A percentile compares a stretch with the other conserved stretches of the same genome.
phyloP scores from a whole-genome alignment of 257 asterid genomes.

The Linaria vulgaris region DNA sequence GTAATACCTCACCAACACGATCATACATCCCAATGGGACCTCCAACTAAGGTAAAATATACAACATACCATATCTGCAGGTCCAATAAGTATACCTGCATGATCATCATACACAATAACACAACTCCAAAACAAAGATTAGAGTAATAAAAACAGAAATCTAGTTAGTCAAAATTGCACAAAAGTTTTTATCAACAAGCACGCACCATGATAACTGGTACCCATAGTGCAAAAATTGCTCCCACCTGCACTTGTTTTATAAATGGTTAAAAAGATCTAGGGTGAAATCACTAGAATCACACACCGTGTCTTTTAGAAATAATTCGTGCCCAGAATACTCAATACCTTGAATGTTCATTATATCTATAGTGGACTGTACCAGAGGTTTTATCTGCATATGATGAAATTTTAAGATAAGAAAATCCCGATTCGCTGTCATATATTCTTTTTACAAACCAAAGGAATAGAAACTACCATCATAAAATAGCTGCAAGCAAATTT shows the following conservation, averaged over 20 bases:
- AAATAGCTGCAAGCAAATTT: constrained; percentile 81
- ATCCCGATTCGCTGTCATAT: constrained; percentile 7
- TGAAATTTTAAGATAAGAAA: constrained; percentile 24
- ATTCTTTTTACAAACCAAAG: constrained; percentile 21
- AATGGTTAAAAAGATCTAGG: constrained; percentile 14
- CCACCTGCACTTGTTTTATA: constrained; percentile 50
- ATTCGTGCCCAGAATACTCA: constrained; percentile 90
- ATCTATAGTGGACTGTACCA: constrained; percentile 78
- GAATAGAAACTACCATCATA: constrained; percentile 60
- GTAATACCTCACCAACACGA: constrained; percentile 92
- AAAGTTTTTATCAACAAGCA: constrained; percentile 29
- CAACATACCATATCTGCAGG: constrained; percentile 90
- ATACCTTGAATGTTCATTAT: constrained; percentile 66
- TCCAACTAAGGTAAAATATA: constrained; percentile 80
- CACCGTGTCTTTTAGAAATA: constrained; percentile 74
- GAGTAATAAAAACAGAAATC: constrained; percentile 15
- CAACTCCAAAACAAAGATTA: constrained; percentile 5
- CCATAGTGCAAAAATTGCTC: constrained; percentile 81
- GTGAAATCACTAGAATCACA: constrained; percentile 14
- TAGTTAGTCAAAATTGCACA: not conserved
- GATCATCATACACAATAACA: constrained; percentile 23
- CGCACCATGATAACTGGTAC: constrained; percentile 79
- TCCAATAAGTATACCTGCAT: constrained; percentile 97
- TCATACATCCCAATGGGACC: constrained; percentile 92
- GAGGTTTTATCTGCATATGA: constrained; percentile 76